phyloP scores from a whole-genome alignment of 495 filamentous ascomycete species.

The Podospora pseudopauciseta region DNA sequence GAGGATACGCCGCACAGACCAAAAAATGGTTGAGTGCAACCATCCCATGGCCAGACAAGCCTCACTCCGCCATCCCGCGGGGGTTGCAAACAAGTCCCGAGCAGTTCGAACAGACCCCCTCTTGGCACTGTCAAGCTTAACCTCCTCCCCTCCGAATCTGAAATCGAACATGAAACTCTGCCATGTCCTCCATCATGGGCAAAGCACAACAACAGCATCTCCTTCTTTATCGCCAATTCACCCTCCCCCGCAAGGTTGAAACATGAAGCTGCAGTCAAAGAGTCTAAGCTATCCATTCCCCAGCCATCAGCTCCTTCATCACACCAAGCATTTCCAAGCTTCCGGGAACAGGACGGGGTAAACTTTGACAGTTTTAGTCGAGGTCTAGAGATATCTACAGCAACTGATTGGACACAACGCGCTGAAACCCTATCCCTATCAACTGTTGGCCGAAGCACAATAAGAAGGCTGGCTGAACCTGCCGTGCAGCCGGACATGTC shows the following conservation, averaged over 20 bases:
- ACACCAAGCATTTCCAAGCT: not conserved
- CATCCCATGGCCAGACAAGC: not conserved
- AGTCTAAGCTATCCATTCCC: too few species aligned
- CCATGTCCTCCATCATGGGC: not conserved
- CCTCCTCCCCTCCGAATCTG: not conserved
- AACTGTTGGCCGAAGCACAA: not conserved
- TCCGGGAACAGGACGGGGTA: not conserved
- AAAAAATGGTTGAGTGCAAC: not conserved
- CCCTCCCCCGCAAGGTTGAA: not conserved
- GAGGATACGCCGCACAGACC: not conserved
- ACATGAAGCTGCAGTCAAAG: not conserved
- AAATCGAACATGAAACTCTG: slow-evolving; percentile 4
- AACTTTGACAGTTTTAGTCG: not conserved
- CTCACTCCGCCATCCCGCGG: too few species aligned
- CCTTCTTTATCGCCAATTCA: not conserved
- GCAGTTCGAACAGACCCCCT: too few species aligned
- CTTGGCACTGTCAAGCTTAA: too few species aligned
- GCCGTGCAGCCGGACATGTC: not conserved
- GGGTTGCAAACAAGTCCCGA: not conserved
- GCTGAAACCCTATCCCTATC: not conserved
- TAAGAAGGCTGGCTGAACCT: not conserved
- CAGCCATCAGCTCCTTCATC: too few species aligned
- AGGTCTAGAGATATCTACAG: not conserved
- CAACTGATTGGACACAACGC: not conserved
- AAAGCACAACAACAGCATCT: not conserved